Conservation (phyloP, 805 yeast species). For the Starmera pachycereana region DNA sequence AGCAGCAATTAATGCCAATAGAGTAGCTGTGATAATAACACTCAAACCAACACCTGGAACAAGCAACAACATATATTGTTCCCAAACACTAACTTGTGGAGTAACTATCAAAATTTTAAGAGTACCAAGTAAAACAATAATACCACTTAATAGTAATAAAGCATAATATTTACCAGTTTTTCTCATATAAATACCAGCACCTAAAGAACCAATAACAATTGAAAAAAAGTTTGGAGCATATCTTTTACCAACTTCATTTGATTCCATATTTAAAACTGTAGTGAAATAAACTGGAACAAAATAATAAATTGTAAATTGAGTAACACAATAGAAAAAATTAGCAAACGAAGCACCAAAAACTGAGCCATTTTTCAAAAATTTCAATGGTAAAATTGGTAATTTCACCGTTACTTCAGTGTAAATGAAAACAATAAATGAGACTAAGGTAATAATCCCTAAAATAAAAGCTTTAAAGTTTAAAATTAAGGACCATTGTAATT, state of each 20-base stretch:
- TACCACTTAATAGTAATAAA: constrained; percentile 32
- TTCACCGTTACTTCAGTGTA: constrained; percentile 31
- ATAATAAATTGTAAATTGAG: constrained; percentile 33
- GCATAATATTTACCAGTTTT: constrained; percentile 48
- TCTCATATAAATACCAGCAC: constrained; percentile 57
- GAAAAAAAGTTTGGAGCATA: constrained; percentile 52
- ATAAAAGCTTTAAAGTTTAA: constrained; percentile 6
- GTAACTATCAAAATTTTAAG: constrained; percentile 24
- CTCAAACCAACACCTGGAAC: constrained; percentile 49
- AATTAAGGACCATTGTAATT: not conserved
- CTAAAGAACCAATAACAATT: constrained; percentile 48
- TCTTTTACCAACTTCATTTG: constrained; percentile 51
- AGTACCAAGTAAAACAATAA: constrained; percentile 36
- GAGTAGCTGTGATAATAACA: constrained; percentile 51
- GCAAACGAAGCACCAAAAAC: constrained; percentile 55
- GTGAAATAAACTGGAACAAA: constrained; percentile 54
- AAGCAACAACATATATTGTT: constrained; percentile 32
- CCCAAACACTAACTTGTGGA: constrained; percentile 25
- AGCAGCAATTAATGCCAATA: constrained; percentile 60
- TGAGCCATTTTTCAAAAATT: constrained; percentile 44
- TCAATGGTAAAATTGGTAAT: constrained; percentile 56
- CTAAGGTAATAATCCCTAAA: constrained; percentile 21
- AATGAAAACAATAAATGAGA: constrained; percentile 31
- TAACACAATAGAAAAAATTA: constrained; percentile 40
- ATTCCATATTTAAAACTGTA: constrained; percentile 39